Base-by-base conservation (phyloP, 78 protist genomes). In the Polysphondylium violaceum region DNA sequence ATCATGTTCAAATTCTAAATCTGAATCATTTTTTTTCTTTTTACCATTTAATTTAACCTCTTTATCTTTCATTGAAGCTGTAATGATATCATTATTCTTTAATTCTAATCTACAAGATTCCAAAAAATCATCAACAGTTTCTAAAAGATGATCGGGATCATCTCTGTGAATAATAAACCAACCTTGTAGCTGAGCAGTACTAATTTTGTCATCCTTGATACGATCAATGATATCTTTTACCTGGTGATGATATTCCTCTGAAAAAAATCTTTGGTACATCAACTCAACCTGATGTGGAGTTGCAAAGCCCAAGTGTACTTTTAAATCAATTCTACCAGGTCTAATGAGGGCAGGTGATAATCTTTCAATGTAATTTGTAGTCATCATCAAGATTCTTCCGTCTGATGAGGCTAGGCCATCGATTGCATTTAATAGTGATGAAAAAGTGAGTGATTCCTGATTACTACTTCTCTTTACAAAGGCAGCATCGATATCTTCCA, bases 401-500 rank as follows among this genome's bases (percentile, higher is more conserved):
- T 96, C 88, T 2, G 87, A 87, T 0, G 92, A 12, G 16, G 76
- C 97, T 25, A 95, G 95, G 56, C 97, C 97, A 56, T 95, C 97
- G n/a, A 95, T 65, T 7, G 92, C 91, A 56, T 96, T 95, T 14
- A 95, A 88, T 27, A 95, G 74, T 1, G 95, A 97, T 5, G 93
- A 40, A 38, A 95, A 95, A 29, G 78, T 36, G 16, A 72, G 51
- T 14, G 53, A 38, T 9, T 64, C 58, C 8, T 51, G 29, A 2
- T 59, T 11, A 3, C 59, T 65, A 27, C 64, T 65, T 35, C 81
- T 63, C 12, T 79, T 43, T 4, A 74, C 73, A 58, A 69, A 64
- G 2, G 95, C 97, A 9, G 95, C 95, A 67, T 94, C 97, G 8
- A 94, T 91, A 83, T 94, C 97, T 41, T 94, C 97, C 64, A 94